Percentiles rank a stretch among this genome's conserved stretches.
Evolutionary conservation across 2,329 filamentous ascomycete species (phyloP).

Genomic region (Parafenestella ontariensis): DNA sequence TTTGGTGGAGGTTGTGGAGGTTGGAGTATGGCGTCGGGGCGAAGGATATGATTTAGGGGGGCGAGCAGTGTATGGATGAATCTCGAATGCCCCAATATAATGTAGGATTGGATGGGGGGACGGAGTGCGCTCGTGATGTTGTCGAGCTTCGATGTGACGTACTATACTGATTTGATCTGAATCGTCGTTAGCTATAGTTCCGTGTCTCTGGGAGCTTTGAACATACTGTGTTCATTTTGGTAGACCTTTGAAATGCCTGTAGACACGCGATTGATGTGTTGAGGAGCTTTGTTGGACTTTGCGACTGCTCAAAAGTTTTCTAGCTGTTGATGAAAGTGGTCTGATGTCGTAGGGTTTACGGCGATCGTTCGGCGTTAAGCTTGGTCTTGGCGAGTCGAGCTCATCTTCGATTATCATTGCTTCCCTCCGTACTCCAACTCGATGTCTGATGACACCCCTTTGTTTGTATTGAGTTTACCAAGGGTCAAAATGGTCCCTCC

Average conservation of each 20-base stretch:
- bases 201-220: not conserved
- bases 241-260: not conserved
- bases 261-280: slow-evolving; percentile 6
- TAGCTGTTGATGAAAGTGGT: slow-evolving; percentile 39
- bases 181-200: slow-evolving; percentile 20
- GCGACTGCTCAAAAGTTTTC: slow-evolving; percentile 22
- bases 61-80: too few species aligned
- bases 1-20: too few species aligned
- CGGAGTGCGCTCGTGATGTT: not conserved
- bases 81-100: too few species aligned
- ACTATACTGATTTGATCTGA: slow-evolving; percentile 67
- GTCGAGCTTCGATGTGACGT: slow-evolving; percentile 39
- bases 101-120: slow-evolving; percentile 1
- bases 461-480: too few species aligned
- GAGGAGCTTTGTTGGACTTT: slow-evolving; percentile 9
- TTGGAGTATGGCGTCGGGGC: too few species aligned
- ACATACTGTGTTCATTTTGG: slow-evolving; percentile 62
- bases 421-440: too few species aligned
- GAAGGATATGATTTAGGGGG: too few species aligned
- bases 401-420: not conserved
- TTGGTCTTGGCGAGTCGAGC: not conserved
- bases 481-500: too few species aligned
- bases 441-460: too few species aligned
- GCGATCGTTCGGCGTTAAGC: slow-evolving; percentile 21
- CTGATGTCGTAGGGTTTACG: slow-evolving; percentile 28